A percentile compares a stretch with the other conserved stretches of the same genome.
phyloP scores from a whole-genome alignment of 805 yeast genomes.

The Lipomyces starkeyi region DNA sequence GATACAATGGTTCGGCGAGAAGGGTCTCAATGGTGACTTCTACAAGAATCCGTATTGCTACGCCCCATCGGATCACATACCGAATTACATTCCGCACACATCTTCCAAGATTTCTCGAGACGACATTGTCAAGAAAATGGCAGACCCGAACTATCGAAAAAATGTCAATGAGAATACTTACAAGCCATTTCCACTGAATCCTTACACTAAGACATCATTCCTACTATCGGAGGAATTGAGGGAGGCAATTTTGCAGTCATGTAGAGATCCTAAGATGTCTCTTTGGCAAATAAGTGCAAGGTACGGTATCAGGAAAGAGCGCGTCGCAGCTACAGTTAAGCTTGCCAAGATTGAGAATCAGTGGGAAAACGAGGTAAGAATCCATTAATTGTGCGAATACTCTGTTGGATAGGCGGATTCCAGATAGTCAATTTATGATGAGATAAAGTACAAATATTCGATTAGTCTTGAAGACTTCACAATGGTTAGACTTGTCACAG shows the following conservation, averaged over 20 bases:
- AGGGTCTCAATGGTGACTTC: conserved; percentile 38
- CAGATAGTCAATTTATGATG: conserved; percentile 50
- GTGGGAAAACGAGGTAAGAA: conserved; percentile 67
- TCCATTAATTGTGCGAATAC: conserved; percentile 20
- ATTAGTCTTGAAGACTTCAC: conserved; percentile 79
- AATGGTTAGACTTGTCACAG: conserved; percentile 56
- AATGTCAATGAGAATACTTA: conserved; percentile 26
- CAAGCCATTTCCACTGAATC: conserved; percentile 84
- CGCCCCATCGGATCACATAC: conserved; percentile 36
- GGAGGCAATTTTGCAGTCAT: conserved; percentile 62
- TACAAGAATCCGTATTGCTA: conserved; percentile 23
- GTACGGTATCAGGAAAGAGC: conserved; percentile 79
- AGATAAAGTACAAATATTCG: conserved; percentile 56
- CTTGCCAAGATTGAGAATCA: conserved; percentile 68
- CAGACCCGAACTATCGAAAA: conserved; percentile 40
- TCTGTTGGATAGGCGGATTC: conserved; percentile 1
- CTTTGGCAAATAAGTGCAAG: conserved; percentile 74
- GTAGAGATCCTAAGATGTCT: conserved; percentile 59
- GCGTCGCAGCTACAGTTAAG: conserved; percentile 86
- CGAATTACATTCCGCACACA: conserved; percentile 32
- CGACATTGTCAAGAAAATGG: conserved; percentile 24
- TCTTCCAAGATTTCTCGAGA: background rate
- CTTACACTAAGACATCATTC: conserved; percentile 68
- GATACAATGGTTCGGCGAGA: conserved; percentile 37
- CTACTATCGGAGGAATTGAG: conserved; percentile 66